Base-by-base conservation (phyloP, 2,329 filamentous ascomycete genomes). In the Biscogniauxia marginata region DNA sequence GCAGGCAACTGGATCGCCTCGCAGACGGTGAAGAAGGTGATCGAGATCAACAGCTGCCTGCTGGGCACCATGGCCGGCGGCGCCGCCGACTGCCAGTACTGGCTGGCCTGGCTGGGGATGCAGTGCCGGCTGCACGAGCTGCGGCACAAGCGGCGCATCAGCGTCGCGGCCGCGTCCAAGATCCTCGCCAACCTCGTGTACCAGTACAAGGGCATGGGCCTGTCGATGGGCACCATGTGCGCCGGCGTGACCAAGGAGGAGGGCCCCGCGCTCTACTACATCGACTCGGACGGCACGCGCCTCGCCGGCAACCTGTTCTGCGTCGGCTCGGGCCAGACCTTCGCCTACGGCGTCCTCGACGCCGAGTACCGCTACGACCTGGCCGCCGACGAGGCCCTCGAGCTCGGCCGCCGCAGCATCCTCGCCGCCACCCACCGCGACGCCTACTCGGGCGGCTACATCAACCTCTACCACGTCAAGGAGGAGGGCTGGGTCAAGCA, bases 11-110 rank as follows among this genome's bases (percentile, higher is more conserved):
- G 95, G 95, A 99, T 99, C 77, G 95, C 95, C 65, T 96, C 91
- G 78, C 95, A 99, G 83, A 99, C 95, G 53, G 95, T 99, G 72
- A 99, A 99, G 87, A 99, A 99, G 84, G 95, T 99, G 67, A 98
- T 99, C 72, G 92, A 96, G 83, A 96, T 96, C 82, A 96, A 96
- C 81, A 91, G 83, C 77, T 89, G 88, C 76, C 83, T 99, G 76
- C 79, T 99, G 70, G 95, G 95, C 64, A 99, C 95, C 66, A 96
- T 99, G 93, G 95, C 95, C 62, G 95, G 95, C 76, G 95, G 95
- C 78, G 95, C 95, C 71, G 95, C 95, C 75, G 95, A 99, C 79
- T 99, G 95, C 78, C 95, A 98, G 86, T 98, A 97, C 84, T 99
- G 95, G 95, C 89, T 99, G 63, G 93, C 92, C 71, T 99, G 96